These are phyloP conservation scores for Paramecium octaurelia DNA, from an alignment of 73 alveolate species.

Conservation along the genomic window DNA sequence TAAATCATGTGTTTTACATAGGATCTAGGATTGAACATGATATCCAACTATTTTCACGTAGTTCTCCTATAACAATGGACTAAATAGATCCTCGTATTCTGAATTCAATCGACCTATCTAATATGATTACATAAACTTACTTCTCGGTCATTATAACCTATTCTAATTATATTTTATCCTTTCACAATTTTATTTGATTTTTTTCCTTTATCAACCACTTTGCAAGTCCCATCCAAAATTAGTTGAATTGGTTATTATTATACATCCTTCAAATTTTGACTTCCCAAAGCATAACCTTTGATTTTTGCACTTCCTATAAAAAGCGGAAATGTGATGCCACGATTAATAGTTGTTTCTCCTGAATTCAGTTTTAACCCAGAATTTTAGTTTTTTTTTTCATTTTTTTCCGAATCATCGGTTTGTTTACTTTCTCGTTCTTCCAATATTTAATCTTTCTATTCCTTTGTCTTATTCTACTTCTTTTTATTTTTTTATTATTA, in stretches of 20 bases:
- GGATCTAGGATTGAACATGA: neutral
- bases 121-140: neutral
- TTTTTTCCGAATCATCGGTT: neutral
- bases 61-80: neutral
- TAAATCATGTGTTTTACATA: neutral
- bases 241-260: neutral
- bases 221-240: neutral
- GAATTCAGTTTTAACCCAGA: neutral
- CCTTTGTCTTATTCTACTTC: neutral
- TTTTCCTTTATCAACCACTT: neutral
- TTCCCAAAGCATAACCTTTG: neutral
- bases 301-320: neutral
- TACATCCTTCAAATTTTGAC: neutral
- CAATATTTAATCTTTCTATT: neutral
- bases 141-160: neutral
- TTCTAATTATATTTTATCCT: neutral
- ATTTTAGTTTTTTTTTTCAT: neutral
- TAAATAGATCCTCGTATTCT: neutral
- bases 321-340: neutral
- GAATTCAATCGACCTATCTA: constrained; percentile 19
- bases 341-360: neutral
- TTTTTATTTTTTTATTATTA: neutral
- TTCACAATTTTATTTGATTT: neutral
- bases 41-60: neutral
- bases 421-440: neutral